Evolutionary conservation across 441 rosid genomes (phyloP).

Genomic region (Adansonia rubrostipa): DNA sequence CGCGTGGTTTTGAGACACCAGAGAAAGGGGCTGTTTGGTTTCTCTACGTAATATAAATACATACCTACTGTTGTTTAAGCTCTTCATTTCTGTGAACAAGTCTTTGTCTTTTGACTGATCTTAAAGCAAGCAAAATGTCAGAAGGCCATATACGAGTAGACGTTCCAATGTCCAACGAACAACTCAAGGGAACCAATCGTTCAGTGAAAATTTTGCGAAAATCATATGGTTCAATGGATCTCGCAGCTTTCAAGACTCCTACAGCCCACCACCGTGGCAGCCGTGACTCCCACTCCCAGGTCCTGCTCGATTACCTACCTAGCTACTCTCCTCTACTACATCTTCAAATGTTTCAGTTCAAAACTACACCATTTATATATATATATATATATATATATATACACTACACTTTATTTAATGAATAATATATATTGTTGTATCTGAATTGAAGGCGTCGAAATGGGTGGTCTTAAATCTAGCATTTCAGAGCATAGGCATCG

Average conservation of each 20-base stretch:
- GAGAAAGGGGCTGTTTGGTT: too few species aligned
- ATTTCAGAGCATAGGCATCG: slow-evolving; percentile 61
- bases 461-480: slow-evolving; percentile 27
- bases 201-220: not conserved
- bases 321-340: not conserved
- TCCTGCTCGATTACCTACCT: not conserved
- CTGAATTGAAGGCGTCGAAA: not conserved
- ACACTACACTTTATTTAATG: not conserved
- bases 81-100: not conserved
- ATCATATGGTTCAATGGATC: not conserved
- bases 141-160: not conserved
- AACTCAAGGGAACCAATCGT: not conserved
- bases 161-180: not conserved
- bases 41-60: not conserved
- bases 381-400: too few species aligned
- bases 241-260: not conserved
- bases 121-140: not conserved
- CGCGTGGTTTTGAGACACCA: not conserved
- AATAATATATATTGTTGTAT: not conserved
- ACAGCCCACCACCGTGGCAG: not conserved
- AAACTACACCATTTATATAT: not conserved
- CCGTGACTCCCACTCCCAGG: not conserved
- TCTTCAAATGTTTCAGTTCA: too few species aligned
- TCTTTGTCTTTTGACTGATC: too few species aligned
- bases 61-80: not conserved